Conservation (phyloP, 352 stramenopile species). For the Phytophthora pluvialis region DNA sequence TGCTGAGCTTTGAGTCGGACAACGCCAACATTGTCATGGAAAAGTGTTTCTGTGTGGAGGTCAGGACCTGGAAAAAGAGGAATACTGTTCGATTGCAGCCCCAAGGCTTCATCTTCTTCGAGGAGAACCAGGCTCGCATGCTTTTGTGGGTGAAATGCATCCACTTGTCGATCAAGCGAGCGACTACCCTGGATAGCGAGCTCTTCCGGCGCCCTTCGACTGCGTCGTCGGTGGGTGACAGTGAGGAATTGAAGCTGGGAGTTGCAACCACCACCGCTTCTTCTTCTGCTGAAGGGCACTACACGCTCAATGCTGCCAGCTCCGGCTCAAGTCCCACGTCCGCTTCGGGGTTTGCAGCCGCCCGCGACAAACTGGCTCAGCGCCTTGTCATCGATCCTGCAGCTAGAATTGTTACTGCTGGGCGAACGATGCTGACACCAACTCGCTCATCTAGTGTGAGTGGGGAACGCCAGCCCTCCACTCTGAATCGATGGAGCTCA, state of each 20-base stretch:
- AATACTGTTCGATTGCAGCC: conserved; percentile 60
- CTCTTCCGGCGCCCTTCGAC: conserved; percentile 40
- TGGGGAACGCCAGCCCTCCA: conserved; percentile 21
- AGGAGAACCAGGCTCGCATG: conserved; percentile 73
- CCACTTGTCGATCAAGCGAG: conserved; percentile 65
- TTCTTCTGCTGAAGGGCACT: background rate
- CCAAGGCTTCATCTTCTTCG: conserved; percentile 78
- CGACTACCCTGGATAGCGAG: conserved; percentile 45
- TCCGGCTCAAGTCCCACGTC: conserved; percentile 20
- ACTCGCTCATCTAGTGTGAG: conserved; percentile 25
- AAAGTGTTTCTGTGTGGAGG: conserved; percentile 80
- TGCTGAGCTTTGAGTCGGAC: conserved; percentile 74
- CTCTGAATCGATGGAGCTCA: conserved; percentile 36
- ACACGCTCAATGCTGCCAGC: conserved; percentile 12
- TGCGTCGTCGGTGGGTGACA: conserved; percentile 30
- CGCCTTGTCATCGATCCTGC: conserved; percentile 43
- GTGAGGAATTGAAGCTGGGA: conserved; percentile 26
- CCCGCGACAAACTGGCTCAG: conserved; percentile 40
- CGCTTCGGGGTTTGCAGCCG: conserved; percentile 14
- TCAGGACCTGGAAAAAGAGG: conserved; percentile 75
- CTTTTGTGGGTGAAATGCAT: conserved; percentile 83
- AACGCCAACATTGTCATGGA: conserved; percentile 72
- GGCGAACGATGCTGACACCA: conserved; percentile 34
- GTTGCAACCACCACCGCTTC: background rate
- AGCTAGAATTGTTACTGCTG: conserved; percentile 20